phyloP scores from a whole-genome alignment of 1,139 yeast genomes.

The Debaryomycetaceae sp. region DNA sequence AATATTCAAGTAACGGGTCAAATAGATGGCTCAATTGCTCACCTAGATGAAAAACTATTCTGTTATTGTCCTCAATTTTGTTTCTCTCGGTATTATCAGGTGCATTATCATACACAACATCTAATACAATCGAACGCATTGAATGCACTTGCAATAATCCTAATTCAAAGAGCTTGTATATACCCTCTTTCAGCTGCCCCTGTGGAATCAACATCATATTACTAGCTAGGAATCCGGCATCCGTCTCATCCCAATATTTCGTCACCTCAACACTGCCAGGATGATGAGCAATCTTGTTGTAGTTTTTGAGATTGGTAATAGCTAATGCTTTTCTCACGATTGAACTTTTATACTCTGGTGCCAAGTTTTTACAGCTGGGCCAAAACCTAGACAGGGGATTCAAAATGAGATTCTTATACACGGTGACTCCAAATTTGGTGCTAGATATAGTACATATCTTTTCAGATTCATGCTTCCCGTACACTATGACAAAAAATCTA shows the following conservation, averaged over 20 bases:
- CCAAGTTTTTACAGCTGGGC: slow-evolving; percentile 74
- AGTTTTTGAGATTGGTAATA: slow-evolving; percentile 66
- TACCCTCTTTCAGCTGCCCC: slow-evolving; percentile 54
- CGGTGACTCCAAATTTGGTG: slow-evolving; percentile 67
- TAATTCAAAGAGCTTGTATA: slow-evolving; percentile 43
- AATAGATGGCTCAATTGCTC: slow-evolving; percentile 83
- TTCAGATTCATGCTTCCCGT: slow-evolving; percentile 41
- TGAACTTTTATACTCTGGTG: slow-evolving; percentile 46
- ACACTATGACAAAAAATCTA: slow-evolving; percentile 50
- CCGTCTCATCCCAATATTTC: slow-evolving; percentile 64
- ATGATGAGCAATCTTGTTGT: slow-evolving; percentile 47
- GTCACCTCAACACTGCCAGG: slow-evolving; percentile 20
- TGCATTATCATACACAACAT: slow-evolving; percentile 66
- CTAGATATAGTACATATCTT: slow-evolving; percentile 60
- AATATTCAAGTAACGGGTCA: slow-evolving; percentile 85
- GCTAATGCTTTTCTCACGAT: slow-evolving; percentile 76
- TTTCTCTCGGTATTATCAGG: slow-evolving; percentile 43
- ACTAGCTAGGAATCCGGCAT: slow-evolving; percentile 73
- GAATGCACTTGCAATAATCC: slow-evolving; percentile 62
- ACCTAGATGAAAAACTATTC: slow-evolving; percentile 71
- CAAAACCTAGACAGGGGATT: slow-evolving; percentile 64
- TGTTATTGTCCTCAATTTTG: slow-evolving; percentile 51
- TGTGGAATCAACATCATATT: slow-evolving; percentile 50
- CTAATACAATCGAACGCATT: slow-evolving; percentile 58
- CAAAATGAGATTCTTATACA: slow-evolving; percentile 59